Evolutionary conservation across 2,329 filamentous ascomycete genomes (phyloP).

Genomic region (Xylaria polymorpha): DNA sequence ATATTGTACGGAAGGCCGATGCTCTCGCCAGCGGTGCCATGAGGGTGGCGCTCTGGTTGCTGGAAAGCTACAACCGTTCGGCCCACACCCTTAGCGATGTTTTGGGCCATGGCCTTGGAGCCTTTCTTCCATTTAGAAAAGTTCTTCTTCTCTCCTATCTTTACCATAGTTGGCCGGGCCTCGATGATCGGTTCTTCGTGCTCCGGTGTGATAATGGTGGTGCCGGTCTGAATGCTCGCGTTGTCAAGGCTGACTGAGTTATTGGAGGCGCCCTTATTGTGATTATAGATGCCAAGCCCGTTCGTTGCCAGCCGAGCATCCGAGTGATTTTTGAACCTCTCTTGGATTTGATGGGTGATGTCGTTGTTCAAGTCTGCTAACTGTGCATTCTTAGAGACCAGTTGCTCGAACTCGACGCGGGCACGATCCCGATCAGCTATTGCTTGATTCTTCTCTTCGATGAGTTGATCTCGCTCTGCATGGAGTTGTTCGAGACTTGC

Average conservation of each 20-base stretch:
- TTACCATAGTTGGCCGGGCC: constrained; percentile 89
- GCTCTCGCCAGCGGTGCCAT: constrained; percentile 68
- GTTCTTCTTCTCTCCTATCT: constrained; percentile 87
- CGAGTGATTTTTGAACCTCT: constrained; percentile 83
- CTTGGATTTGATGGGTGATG: constrained; percentile 92
- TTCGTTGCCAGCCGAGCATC: constrained; percentile 63
- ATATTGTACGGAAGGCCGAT: constrained; percentile 79
- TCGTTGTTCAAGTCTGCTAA: constrained; percentile 96
- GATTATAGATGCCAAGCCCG: constrained; percentile 68
- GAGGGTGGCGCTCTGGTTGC: constrained; percentile 64
- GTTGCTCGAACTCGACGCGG: constrained; percentile 93
- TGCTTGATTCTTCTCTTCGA: constrained; percentile 86
- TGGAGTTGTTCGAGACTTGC: constrained; percentile 69
- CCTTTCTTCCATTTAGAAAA: constrained; percentile 99
- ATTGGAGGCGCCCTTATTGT: constrained; percentile 62
- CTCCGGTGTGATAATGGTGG: constrained; percentile 70
- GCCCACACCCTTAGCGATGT: constrained; percentile 93
- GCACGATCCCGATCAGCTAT: constrained; percentile 91
- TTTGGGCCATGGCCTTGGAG: constrained; percentile 91
- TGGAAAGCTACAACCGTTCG: constrained; percentile 84
- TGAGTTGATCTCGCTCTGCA: constrained; percentile 79
- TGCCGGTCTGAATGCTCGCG: constrained; percentile 65
- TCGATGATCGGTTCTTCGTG: constrained; percentile 75
- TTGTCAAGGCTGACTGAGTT: constrained; percentile 64
- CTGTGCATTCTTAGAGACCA: constrained; percentile 94